Conservation (phyloP, 495 filamentous ascomycete genomes). For the Daldinia vernicosa region DNA sequence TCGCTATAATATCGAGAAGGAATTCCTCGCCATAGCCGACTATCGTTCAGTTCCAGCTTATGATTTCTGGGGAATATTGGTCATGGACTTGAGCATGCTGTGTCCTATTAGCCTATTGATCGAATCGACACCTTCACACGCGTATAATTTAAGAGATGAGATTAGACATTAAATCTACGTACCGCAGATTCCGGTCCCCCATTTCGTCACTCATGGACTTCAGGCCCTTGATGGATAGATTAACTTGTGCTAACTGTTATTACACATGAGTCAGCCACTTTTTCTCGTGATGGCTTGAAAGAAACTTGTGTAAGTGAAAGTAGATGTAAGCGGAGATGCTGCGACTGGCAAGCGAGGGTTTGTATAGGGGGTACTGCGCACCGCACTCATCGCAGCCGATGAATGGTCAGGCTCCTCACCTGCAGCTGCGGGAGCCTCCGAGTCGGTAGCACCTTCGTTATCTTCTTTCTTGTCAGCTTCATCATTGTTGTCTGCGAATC, state of each 20-base stretch:
- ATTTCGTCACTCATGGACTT: slow-evolving; percentile 59
- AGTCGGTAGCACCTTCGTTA: slow-evolving; percentile 34
- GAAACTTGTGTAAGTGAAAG: slow-evolving; percentile 1
- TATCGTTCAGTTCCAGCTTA: slow-evolving; percentile 5
- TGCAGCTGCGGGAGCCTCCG: slow-evolving; percentile 53
- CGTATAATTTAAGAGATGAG: background rate
- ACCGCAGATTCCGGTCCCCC: slow-evolving; percentile 54
- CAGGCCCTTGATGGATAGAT: slow-evolving; percentile 55
- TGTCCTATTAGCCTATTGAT: slow-evolving; percentile 26
- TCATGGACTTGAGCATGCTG: slow-evolving; percentile 52
- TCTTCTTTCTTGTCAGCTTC: slow-evolving; percentile 35
- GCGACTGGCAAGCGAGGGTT: slow-evolving; percentile 48
- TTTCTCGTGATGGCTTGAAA: slow-evolving; percentile 6
- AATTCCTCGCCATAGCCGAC: slow-evolving; percentile 15
- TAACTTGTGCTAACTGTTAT: slow-evolving; percentile 60
- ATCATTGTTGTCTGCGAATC: slow-evolving; percentile 49
- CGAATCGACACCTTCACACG: background rate
- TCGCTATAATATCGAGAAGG: background rate
- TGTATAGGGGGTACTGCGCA: slow-evolving; percentile 54
- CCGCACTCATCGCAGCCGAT: slow-evolving; percentile 65
- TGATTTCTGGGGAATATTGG: slow-evolving; percentile 28
- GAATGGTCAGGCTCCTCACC: slow-evolving; percentile 65
- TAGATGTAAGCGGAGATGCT: slow-evolving; percentile 19
- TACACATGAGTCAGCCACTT: slow-evolving; percentile 36
- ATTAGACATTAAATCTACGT: slow-evolving; percentile 19